These are phyloP conservation scores for Saraca asoca DNA, from an alignment of 331 rosid species.

Conservation along the genomic window DNA sequence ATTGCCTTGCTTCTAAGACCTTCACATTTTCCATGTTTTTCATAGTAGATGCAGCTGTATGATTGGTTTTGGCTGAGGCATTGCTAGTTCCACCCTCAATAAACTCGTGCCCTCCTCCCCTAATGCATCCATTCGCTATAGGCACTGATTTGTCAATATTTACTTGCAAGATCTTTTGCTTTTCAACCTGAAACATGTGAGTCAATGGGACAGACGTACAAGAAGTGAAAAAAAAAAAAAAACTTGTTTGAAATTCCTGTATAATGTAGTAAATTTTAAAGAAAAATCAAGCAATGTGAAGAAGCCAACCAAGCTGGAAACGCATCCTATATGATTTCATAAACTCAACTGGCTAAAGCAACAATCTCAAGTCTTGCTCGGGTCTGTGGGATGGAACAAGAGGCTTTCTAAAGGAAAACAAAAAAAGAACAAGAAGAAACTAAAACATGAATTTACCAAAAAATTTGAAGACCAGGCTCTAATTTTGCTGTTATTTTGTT, in stretches of 20 bases:
- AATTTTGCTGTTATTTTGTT: background rate
- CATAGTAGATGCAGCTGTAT: conserved; percentile 30
- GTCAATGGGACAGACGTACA: conserved; percentile 7
- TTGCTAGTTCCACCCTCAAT: conserved; percentile 35
- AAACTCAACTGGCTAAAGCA: conserved; percentile 8
- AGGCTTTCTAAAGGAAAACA: background rate
- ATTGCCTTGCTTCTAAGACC: conserved; percentile 33
- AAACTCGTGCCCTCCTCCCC: conserved; percentile 36
- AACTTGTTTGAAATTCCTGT: background rate
- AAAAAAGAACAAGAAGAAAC: background rate
- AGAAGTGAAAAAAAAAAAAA: conserved; percentile 12
- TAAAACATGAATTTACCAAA: background rate
- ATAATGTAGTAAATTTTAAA: conserved; percentile 15
- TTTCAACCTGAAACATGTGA: conserved; percentile 77
- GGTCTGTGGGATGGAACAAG: conserved; percentile 2
- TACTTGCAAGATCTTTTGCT: conserved; percentile 74
- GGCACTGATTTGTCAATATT: conserved; percentile 47
- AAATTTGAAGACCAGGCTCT: conserved; percentile 12
- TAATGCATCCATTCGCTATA: conserved; percentile 41
- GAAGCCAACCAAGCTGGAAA: conserved; percentile 7
- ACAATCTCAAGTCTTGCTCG: conserved; percentile 17
- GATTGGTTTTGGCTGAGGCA: conserved; percentile 39
- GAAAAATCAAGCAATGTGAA: conserved; percentile 4
- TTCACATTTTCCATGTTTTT: conserved; percentile 40
- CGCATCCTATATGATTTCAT: background rate